These are phyloP conservation scores for Conoideocrella luteorostrata DNA, from an alignment of 2,329 filamentous ascomycete genomes.

Conservation along the genomic window DNA sequence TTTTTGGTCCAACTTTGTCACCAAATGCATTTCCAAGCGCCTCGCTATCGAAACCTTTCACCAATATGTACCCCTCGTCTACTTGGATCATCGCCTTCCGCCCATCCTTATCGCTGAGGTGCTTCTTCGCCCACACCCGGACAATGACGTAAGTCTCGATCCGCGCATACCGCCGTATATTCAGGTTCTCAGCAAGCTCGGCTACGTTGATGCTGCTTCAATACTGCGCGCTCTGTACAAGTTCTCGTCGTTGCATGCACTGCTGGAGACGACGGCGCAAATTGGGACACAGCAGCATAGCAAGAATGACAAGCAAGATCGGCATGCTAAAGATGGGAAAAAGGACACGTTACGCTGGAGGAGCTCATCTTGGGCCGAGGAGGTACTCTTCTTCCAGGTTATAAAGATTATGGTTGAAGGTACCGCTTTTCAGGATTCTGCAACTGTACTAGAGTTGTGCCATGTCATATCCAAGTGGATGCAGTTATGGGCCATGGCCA, in stretches of 20 bases:
- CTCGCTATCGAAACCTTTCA: constrained; percentile 49
- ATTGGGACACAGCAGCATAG: constrained; percentile 5
- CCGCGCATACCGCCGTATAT: constrained; percentile 55
- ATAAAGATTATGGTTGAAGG: constrained; percentile 72
- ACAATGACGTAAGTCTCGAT: constrained; percentile 46
- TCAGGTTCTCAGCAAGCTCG: constrained; percentile 44
- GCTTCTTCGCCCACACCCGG: constrained; percentile 47
- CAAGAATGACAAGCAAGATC: constrained; percentile 4
- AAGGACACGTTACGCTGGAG: constrained; percentile 38
- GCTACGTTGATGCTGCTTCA: constrained; percentile 47
- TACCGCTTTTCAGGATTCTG: constrained; percentile 36
- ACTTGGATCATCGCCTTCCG: constrained; percentile 45
- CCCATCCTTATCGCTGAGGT: constrained; percentile 48
- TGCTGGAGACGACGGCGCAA: constrained; percentile 7
- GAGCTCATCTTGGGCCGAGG: constrained; percentile 62
- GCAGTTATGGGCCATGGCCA: constrained; percentile 46
- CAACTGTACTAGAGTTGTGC: constrained; percentile 45
- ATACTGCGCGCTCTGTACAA: constrained; percentile 50
- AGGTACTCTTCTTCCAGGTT: constrained; percentile 88
- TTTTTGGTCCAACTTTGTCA: constrained; percentile 47
- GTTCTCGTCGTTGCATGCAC: constrained; percentile 47
- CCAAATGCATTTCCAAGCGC: constrained; percentile 42
- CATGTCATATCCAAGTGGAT: constrained; percentile 52
- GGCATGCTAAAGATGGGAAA: constrained; percentile 12
- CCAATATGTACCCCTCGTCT: constrained; percentile 41